phyloP scores from a whole-genome alignment of 306 rosid species.

The Alnus glutinosa region DNA sequence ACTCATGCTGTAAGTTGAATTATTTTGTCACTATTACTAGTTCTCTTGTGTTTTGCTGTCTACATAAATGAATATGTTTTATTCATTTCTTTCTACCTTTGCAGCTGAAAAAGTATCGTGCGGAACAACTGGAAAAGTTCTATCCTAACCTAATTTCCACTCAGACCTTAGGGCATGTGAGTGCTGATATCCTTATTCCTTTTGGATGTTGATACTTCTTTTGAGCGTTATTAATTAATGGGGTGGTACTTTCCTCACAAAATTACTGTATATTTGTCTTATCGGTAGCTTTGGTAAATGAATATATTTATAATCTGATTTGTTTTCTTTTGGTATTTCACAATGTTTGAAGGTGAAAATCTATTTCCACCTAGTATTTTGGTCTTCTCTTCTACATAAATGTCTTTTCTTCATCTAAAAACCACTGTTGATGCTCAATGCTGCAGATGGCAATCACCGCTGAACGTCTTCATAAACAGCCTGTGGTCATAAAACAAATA shows the following conservation, averaged over 20 bases:
- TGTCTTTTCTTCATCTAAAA: slow-evolving; percentile 14
- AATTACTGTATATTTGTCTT: neutral
- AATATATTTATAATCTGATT: slow-evolving; percentile 4
- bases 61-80: slow-evolving; percentile 15
- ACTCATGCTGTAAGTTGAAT: neutral
- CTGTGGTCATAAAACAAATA: slow-evolving; percentile 86
- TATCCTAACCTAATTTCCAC: slow-evolving; percentile 90
- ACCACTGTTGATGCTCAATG: slow-evolving; percentile 24
- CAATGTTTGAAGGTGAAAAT: slow-evolving; percentile 15
- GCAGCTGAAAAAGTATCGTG: slow-evolving; percentile 81
- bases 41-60: slow-evolving; percentile 14
- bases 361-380: slow-evolving; percentile 13
- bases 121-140: slow-evolving; percentile 82
- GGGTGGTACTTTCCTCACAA: slow-evolving; percentile 11
- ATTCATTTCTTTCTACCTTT: slow-evolving; percentile 32
- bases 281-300: neutral
- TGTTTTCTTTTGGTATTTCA: slow-evolving; percentile 17
- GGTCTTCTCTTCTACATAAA: slow-evolving; percentile 15
- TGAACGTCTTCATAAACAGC: slow-evolving; percentile 87
- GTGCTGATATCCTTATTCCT: slow-evolving; percentile 33
- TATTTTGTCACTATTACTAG: slow-evolving; percentile 1
- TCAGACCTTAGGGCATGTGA: slow-evolving; percentile 88
- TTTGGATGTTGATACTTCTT: slow-evolving; percentile 21
- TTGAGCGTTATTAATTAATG: slow-evolving; percentile 8
- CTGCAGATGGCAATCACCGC: slow-evolving; percentile 91